phyloP scores from a whole-genome alignment of 257 asterid species.

The Salvia splendens region DNA sequence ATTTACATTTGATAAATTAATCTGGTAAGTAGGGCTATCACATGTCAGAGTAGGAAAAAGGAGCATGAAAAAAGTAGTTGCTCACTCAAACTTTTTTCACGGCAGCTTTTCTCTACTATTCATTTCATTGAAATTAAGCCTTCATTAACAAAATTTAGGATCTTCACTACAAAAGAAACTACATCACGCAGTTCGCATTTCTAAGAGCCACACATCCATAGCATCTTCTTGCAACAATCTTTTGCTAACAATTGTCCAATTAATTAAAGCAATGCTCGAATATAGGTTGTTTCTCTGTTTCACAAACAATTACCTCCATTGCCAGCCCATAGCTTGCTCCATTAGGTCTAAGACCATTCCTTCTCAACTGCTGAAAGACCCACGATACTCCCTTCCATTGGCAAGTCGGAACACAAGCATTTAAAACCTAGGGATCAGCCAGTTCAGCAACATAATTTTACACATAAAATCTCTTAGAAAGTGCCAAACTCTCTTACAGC shows the following conservation, averaged over 20 bases:
- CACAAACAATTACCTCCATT: constrained; percentile 73
- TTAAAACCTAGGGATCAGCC: constrained; percentile 63
- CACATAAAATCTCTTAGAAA: constrained; percentile 19
- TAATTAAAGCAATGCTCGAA: constrained; percentile 23
- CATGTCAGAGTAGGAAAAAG: neutral
- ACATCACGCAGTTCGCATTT: neutral
- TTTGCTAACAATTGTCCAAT: neutral
- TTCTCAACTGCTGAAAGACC: constrained; percentile 93
- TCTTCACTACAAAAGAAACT: neutral
- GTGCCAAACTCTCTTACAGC: constrained; percentile 60
- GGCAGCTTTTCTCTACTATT: neutral
- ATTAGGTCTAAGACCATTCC: constrained; percentile 71
- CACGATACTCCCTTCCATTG: constrained; percentile 98
- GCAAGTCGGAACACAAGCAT: constrained; percentile 81
- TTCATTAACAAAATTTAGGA: neutral
- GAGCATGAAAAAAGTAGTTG: neutral
- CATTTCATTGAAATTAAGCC: constrained; percentile 20
- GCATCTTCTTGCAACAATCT: constrained; percentile 4
- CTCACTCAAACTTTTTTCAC: neutral
- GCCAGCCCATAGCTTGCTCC: constrained; percentile 97
- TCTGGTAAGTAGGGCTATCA: constrained; percentile 13
- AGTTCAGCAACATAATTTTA: constrained; percentile 22
- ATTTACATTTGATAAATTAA: constrained; percentile 7
- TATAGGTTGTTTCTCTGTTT: constrained; percentile 2
- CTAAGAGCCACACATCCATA: constrained; percentile 17